A percentile compares a stretch with the other conserved stretches of the same genome.
Evolutionary conservation across 495 filamentous ascomycete species (phyloP).

Genomic region (Stereocaulon alpinum): DNA sequence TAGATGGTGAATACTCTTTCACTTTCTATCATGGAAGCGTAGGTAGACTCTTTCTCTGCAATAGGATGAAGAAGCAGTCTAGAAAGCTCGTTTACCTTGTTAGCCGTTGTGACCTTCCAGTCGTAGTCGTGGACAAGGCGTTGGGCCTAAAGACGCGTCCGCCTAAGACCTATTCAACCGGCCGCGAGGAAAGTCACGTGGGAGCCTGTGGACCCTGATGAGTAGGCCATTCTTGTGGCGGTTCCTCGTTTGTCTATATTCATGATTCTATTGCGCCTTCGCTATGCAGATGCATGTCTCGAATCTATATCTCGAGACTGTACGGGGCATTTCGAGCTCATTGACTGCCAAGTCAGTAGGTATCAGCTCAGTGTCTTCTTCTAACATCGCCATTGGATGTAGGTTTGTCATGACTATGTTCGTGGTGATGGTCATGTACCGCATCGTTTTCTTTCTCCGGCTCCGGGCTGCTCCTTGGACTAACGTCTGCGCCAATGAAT

Average conservation of each 20-base stretch:
- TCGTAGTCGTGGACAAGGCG: neutral
- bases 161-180: neutral
- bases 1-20: no score
- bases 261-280: neutral
- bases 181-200: conserved; percentile 3
- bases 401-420: conserved; percentile 24
- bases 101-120: neutral
- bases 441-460: conserved; percentile 43
- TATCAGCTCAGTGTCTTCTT: conserved; percentile 20
- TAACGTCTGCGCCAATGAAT: conserved; percentile 62
- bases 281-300: neutral
- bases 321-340: neutral
- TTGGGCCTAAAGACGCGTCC: neutral
- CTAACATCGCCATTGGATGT: conserved; percentile 19
- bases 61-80: neutral
- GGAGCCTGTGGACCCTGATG: neutral
- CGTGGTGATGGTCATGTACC: conserved; percentile 34
- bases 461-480: conserved; percentile 53
- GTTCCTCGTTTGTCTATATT: neutral
- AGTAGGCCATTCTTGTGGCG: neutral
- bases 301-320: neutral
- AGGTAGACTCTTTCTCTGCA: neutral
- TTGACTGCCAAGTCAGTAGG: neutral
- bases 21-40: neutral
- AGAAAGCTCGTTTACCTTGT: neutral